Evolutionary conservation across 2,329 filamentous ascomycete genomes (phyloP).

Genomic region (Celoporthe dispersa): DNA sequence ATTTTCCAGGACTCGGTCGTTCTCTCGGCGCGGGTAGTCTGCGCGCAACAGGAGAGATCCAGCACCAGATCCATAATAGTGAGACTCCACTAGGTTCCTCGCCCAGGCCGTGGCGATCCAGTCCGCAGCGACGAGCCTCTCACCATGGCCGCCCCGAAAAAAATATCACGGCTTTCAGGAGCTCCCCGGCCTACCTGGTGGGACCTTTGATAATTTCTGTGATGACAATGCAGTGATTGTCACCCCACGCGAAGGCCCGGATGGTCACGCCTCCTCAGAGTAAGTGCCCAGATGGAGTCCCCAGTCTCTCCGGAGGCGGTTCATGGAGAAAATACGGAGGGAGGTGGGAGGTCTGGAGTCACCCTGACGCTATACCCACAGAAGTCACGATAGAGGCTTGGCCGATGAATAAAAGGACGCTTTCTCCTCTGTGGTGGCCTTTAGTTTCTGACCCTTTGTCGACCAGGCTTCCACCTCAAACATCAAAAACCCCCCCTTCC

Average conservation of each 20-base stretch:
- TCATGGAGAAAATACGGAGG: constrained; percentile 30
- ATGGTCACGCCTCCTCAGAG: constrained; percentile 26
- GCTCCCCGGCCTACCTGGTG: constrained; percentile 20
- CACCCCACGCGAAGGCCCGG: constrained; percentile 28
- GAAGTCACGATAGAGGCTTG: constrained; percentile 26
- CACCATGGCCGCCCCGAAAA: constrained; percentile 16
- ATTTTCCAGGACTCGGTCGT: constrained; percentile 26
- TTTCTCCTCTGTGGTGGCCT: constrained; percentile 15
- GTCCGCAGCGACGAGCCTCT: constrained; percentile 14
- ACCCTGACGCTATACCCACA: constrained; percentile 26
- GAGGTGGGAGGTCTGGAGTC: constrained; percentile 28
- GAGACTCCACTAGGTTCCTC: constrained; percentile 26
- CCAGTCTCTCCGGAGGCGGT: constrained; percentile 23
- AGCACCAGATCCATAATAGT: constrained; percentile 27
- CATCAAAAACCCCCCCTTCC: constrained; percentile 1
- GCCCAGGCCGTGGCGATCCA: constrained; percentile 29
- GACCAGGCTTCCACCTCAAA: constrained; percentile 25
- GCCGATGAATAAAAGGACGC: constrained; percentile 26
- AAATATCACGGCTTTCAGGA: constrained; percentile 23
- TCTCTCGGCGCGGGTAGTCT: constrained; percentile 28
- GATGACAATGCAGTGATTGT: constrained; percentile 27
- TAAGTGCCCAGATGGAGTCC: constrained; percentile 21
- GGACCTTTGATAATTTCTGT: constrained; percentile 16
- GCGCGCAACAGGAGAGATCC: constrained; percentile 26
- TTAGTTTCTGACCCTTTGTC: constrained; percentile 17